Percentiles rank a stretch among this genome's conserved stretches.
Conservation (phyloP, 2,329 filamentous ascomycete genomes). For the Graphium sp. region DNA sequence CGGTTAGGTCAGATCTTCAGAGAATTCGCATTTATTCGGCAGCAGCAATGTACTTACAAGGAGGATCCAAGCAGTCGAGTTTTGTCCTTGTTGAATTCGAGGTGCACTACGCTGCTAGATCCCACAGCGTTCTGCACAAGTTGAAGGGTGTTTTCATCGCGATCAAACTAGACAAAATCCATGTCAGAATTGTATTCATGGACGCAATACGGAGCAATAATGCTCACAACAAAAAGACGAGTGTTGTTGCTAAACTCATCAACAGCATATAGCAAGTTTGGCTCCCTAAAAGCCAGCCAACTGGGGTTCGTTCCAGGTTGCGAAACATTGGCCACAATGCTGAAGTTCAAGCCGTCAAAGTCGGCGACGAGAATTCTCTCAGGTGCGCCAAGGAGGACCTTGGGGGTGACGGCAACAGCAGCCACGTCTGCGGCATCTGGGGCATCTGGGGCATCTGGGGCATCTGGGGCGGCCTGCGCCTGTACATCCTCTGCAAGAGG, state of each 20-base stretch:
- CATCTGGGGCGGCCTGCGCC: no score
- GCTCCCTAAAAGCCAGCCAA: constrained; percentile 25
- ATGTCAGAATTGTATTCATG: no score
- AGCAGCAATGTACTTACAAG: constrained; percentile 11
- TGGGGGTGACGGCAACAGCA: constrained; percentile 5
- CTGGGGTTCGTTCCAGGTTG: constrained; percentile 20
- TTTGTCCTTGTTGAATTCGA: constrained; percentile 25
- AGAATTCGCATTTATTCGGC: no score
- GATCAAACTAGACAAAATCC: constrained; percentile 16
- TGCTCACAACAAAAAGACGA: constrained; percentile 16
- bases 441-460: no score
- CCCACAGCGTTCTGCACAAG: constrained; percentile 11
- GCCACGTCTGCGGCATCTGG: constrained; percentile 2
- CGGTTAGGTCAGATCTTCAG: background rate
- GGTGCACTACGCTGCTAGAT: constrained; percentile 24
- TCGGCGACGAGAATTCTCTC: constrained; percentile 21
- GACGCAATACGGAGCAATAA: background rate
- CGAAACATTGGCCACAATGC: constrained; percentile 14
- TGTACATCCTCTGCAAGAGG: no score
- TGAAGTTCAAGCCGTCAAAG: constrained; percentile 21
- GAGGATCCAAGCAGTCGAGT: constrained; percentile 26
- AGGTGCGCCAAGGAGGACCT: constrained; percentile 21
- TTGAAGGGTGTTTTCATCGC: constrained; percentile 12
- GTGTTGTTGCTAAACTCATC: constrained; percentile 24
- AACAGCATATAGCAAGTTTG: constrained; percentile 24